phyloP scores from a whole-genome alignment of 441 rosid species.

The Raphanus hybrid region DNA sequence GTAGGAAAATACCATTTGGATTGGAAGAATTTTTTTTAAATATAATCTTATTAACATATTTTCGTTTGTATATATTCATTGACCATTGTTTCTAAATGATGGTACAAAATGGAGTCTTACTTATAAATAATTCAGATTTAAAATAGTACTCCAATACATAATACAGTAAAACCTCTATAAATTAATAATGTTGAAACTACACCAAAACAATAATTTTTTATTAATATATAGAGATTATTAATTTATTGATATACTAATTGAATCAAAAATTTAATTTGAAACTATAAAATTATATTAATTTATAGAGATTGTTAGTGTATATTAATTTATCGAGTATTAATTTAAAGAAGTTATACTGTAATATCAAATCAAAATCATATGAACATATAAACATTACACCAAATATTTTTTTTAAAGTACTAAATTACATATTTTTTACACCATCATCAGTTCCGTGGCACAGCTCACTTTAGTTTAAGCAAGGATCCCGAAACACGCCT shows the following conservation, averaged over 20 bases:
- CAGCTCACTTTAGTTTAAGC: background rate
- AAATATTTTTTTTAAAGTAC: background rate
- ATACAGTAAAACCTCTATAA: background rate
- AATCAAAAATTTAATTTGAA: too few relatives aligned
- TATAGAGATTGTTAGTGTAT: too few relatives aligned
- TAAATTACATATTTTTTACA: background rate
- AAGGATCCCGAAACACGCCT: background rate
- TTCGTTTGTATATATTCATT: background rate
- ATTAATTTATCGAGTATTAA: too few relatives aligned
- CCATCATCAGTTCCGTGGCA: background rate
- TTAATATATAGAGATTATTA: too few relatives aligned
- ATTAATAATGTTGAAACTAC: too few relatives aligned
- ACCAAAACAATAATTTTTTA: too few relatives aligned
- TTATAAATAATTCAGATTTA: background rate
- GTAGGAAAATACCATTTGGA: background rate
- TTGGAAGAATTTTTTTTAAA: background rate
- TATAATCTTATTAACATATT: background rate
- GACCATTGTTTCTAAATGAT: background rate
- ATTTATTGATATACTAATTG: too few relatives aligned
- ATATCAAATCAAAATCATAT: background rate
- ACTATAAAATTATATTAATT: too few relatives aligned
- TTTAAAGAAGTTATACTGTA: too few relatives aligned
- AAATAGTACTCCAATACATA: background rate
- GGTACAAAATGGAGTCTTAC: background rate
- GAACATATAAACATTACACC: background rate